phyloP scores from a whole-genome alignment of 75 land plant genomes.

The Cunninghamia lanceolata region DNA sequence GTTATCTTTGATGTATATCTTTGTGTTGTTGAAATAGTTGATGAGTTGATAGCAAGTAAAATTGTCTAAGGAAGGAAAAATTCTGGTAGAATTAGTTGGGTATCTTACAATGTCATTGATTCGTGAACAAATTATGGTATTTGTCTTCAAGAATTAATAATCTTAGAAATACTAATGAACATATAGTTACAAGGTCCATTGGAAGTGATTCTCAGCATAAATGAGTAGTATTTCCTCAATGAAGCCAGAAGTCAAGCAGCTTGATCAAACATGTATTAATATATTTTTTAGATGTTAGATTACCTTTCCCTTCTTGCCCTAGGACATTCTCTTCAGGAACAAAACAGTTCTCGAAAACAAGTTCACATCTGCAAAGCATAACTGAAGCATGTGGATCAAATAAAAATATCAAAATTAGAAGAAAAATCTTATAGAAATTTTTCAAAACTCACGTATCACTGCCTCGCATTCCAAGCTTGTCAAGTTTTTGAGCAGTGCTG shows the following conservation, averaged over 20 bases:
- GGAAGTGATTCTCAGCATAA: background rate
- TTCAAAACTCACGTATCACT: constrained; percentile 89
- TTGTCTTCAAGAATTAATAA: background rate
- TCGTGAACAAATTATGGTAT: background rate
- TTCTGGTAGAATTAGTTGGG: too few relatives aligned
- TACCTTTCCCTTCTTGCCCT: constrained; percentile 98
- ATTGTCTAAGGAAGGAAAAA: too few relatives aligned
- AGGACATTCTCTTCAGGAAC: constrained; percentile 93
- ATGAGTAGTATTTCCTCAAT: background rate
- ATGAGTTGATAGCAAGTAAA: too few relatives aligned
- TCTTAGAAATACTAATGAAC: background rate
- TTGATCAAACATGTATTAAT: background rate
- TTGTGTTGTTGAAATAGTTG: too few relatives aligned
- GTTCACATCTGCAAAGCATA: constrained; percentile 81
- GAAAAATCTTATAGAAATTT: background rate
- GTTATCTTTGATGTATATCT: too few relatives aligned
- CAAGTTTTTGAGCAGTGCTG: constrained; percentile 98
- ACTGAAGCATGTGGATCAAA: background rate
- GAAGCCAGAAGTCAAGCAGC: background rate
- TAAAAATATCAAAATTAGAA: background rate
- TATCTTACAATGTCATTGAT: background rate
- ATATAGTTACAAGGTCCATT: background rate
- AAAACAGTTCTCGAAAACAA: constrained; percentile 98
- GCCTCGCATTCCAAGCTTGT: constrained; percentile 99
- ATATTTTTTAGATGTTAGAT: constrained; percentile 9